A percentile compares a stretch with the other conserved stretches of the same genome.
Evolutionary conservation across 257 asterid genomes (phyloP).

Genomic region (Solanum lycopersicoides): DNA sequence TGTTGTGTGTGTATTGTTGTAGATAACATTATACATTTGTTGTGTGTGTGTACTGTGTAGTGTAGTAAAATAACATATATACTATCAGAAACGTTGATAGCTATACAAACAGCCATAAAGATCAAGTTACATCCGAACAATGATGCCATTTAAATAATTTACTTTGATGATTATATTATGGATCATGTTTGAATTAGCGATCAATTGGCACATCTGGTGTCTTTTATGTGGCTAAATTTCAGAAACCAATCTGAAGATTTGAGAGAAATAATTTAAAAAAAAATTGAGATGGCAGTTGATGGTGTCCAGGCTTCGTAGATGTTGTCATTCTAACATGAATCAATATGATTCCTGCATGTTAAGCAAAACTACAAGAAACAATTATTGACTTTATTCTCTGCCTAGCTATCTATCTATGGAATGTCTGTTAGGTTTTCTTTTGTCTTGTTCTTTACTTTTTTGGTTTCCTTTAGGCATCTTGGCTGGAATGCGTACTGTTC

Average conservation of each 20-base stretch:
- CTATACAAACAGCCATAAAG: background rate
- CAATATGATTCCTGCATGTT: background rate
- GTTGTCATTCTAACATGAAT: background rate
- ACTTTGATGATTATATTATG: background rate
- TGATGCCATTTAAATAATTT: background rate
- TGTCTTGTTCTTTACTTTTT: background rate
- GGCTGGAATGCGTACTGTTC: constrained; percentile 98
- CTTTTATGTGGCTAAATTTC: background rate
- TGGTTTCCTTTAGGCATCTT: constrained; percentile 53
- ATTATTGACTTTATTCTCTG: background rate
- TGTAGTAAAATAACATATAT: background rate
- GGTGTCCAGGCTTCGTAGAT: background rate
- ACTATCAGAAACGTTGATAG: background rate
- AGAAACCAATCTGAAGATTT: background rate
- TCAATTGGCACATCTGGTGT: background rate
- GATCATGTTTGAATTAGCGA: background rate
- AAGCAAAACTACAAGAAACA: background rate
- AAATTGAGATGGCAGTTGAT: background rate
- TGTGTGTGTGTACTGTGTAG: background rate
- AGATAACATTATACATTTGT: background rate
- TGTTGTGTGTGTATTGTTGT: background rate
- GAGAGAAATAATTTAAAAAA: background rate
- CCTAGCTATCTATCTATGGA: background rate
- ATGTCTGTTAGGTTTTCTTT: background rate
- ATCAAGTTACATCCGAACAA: background rate